Evolutionary conservation across 1,139 yeast species (phyloP).

Genomic region (Meyerozyma smithsonii): DNA sequence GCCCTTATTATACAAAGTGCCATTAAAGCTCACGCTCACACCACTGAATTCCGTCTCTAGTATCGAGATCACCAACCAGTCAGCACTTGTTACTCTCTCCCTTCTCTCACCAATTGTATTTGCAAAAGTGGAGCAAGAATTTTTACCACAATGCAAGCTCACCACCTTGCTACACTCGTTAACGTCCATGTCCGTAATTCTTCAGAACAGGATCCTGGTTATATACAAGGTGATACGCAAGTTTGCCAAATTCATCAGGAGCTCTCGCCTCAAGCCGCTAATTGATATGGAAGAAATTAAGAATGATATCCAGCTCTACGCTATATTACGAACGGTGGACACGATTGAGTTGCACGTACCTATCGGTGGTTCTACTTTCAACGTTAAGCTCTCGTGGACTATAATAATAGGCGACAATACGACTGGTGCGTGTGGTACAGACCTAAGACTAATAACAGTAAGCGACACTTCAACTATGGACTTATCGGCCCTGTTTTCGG

Average conservation of each 20-base stretch:
- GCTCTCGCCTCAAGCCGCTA: background rate
- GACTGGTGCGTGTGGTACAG: constrained; percentile 25
- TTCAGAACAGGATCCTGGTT: constrained; percentile 18
- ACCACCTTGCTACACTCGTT: constrained; percentile 28
- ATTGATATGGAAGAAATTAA: constrained; percentile 5
- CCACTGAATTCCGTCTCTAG: constrained; percentile 15
- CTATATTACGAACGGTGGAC: constrained; percentile 10
- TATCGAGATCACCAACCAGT: constrained; percentile 7
- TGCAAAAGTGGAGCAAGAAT: constrained; percentile 17
- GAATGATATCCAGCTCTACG: constrained; percentile 6
- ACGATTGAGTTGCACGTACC: constrained; percentile 14
- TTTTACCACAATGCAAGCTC: constrained; percentile 23
- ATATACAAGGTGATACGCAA: constrained; percentile 18
- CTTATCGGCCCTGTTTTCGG: constrained; percentile 14
- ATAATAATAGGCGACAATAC: constrained; percentile 19
- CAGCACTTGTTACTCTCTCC: constrained; percentile 9
- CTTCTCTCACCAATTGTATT: constrained; percentile 22
- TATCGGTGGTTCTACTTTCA: constrained; percentile 2
- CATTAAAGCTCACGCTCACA: constrained; percentile 16
- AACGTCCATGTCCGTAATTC: constrained; percentile 25
- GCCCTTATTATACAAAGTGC: constrained; percentile 21
- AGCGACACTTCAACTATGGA: constrained; percentile 7
- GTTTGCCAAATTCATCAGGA: constrained; percentile 9
- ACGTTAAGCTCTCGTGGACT: constrained; percentile 23
- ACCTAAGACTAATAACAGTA: constrained; percentile 11